Conservation (phyloP, 108 stramenopile genomes). For the Skeletonema potamos region DNA sequence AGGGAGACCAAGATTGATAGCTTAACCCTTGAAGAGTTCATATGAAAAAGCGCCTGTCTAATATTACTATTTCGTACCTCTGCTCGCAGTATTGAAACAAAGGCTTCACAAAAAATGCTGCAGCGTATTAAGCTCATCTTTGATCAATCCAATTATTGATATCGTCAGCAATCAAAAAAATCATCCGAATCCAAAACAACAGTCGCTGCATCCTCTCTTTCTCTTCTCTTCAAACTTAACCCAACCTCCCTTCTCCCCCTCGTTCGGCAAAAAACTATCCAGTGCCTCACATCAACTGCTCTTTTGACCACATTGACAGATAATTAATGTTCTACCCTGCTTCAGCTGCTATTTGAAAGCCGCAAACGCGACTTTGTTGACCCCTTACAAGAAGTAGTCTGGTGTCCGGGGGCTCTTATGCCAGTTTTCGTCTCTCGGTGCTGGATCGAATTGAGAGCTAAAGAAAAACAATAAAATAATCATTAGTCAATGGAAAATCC, state of each 20-base stretch:
- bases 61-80: not conserved
- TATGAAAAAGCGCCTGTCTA: not conserved
- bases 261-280: not conserved
- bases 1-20: not conserved
- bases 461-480: not conserved
- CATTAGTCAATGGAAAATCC: conserved; percentile 1
- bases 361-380: not conserved
- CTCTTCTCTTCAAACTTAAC: not conserved
- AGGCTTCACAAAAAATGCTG: not conserved
- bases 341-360: not conserved
- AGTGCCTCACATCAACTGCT: not conserved
- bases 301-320: not conserved
- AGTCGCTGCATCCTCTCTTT: not conserved
- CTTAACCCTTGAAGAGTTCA: not conserved
- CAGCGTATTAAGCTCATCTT: not conserved
- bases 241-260: not conserved
- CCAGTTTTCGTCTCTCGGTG: conserved; percentile 78
- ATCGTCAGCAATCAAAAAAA: not conserved
- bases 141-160: not conserved
- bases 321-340: not conserved
- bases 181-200: not conserved
- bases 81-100: not conserved
- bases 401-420: conserved; percentile 80
- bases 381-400: conserved; percentile 73
- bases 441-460: conserved; percentile 81